Evolutionary conservation across 1,284 basidiomycete genomes (phyloP), one percentile per base, ranked within the genome.

Genomic region (Ustilago loliicola): DNA sequence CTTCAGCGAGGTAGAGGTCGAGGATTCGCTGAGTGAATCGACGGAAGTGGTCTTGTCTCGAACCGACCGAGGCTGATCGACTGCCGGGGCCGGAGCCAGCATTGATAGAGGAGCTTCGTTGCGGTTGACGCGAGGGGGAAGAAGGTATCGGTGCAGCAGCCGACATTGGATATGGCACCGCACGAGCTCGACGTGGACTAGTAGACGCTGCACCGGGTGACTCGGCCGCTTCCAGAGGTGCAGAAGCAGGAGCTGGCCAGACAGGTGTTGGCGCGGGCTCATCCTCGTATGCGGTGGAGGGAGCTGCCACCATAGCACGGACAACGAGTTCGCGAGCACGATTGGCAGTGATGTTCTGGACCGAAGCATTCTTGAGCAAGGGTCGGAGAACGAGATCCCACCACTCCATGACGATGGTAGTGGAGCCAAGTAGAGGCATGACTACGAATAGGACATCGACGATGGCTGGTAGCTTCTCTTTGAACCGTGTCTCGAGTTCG

Each of bases 361-460:
- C 64, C n/a, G 66, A 58, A 0, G 71, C 59, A 29, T 73, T 73
- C 52, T 82, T 77, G 48, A 86, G 75, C 13, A 83, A 54, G 27
- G 84, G 85, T 11, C 77, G 69, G 11, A 86, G 61, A 11, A 84
- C 63, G 30, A 79, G 71, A 36, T 83, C 83, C 80, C 81, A 85
- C 85, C 85, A 86, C 51, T 81, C 72, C 61, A 76, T 63, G 2
- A 83, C 72, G 32, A 85, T 76, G 34, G 48, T 53, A 5, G 45
- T 45, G 17, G 80, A 58, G 15, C 72, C 77, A 15, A 85, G 56
- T 17, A 85, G 50, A 10, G 76, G 65, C 27, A 66, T 72, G n/a
- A 81, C 50, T 7, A 63, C 63, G 29, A 72, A 72, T 47, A 86
- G 70, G 52, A 79, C 61, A 27, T 76, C 80, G 65, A 82, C 72